Evolutionary conservation across 495 filamentous ascomycete species (phyloP).

Genomic region (Terfezia claveryi): DNA sequence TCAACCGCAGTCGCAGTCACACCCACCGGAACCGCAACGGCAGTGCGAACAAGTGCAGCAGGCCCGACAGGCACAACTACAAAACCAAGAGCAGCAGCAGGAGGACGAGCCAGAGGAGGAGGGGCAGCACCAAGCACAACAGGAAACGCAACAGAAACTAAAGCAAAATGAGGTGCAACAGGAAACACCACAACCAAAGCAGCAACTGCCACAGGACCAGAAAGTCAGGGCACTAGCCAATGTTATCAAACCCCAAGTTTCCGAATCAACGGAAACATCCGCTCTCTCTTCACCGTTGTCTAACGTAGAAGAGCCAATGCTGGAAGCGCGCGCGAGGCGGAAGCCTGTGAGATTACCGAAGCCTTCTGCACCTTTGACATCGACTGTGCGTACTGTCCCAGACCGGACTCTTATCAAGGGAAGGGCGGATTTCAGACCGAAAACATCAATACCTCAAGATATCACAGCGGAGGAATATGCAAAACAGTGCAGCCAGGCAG

Average conservation of each 20-base stretch:
- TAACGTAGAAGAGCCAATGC: slow-evolving; percentile 7
- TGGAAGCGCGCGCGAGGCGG: slow-evolving; percentile 8
- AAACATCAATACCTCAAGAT: slow-evolving; percentile 60
- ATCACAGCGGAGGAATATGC: slow-evolving; percentile 54
- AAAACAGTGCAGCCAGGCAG: slow-evolving; percentile 67
- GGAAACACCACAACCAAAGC: slow-evolving; percentile 2
- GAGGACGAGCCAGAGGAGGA: too few species aligned
- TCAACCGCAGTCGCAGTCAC: too few species aligned
- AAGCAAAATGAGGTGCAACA: slow-evolving; percentile 5
- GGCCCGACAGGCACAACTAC: too few species aligned
- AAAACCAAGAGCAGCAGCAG: too few species aligned
- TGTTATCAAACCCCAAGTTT: neutral
- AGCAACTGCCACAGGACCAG: slow-evolving; percentile 6
- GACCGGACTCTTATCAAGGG: slow-evolving; percentile 18
- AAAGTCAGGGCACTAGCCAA: slow-evolving; percentile 5
- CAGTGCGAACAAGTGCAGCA: too few species aligned
- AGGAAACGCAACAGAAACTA: slow-evolving; percentile 1
- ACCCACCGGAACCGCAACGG: too few species aligned
- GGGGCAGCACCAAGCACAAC: slow-evolving; percentile 6
- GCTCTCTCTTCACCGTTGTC: slow-evolving; percentile 16
- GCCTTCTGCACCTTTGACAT: neutral
- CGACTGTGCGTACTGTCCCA: slow-evolving; percentile 16
- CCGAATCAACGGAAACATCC: slow-evolving; percentile 9
- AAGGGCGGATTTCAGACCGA: slow-evolving; percentile 35
- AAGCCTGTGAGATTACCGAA: slow-evolving; percentile 7